A percentile compares a stretch with the other conserved stretches of the same genome.
These are phyloP conservation scores for Cyclostephanos invisitatus DNA, from an alignment of 108 stramenopile genomes.

Conservation along the genomic window DNA sequence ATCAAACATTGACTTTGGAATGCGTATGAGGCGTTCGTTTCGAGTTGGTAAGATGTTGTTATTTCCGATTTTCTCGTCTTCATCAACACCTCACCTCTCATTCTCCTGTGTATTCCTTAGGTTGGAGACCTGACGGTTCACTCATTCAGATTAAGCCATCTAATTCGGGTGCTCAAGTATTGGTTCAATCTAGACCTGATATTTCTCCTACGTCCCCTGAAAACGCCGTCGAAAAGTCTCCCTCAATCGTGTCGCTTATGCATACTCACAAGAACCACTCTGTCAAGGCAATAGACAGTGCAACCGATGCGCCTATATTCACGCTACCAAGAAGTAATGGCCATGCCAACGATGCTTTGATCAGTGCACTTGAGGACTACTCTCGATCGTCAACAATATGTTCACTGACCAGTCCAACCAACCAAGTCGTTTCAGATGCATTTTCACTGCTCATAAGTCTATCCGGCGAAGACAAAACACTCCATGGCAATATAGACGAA, in stretches of 20 bases:
- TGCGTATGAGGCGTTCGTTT: slow-evolving; percentile 80
- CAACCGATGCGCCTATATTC: slow-evolving; percentile 50
- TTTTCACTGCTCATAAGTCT: slow-evolving; percentile 40
- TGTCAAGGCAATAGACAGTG: slow-evolving; percentile 10
- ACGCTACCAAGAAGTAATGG: slow-evolving; percentile 19
- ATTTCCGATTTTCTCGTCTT: background rate
- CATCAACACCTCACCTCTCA: background rate
- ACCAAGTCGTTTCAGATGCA: slow-evolving; percentile 31
- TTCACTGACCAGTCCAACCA: slow-evolving; percentile 7
- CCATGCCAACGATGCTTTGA: slow-evolving; percentile 18
- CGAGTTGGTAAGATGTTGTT: slow-evolving; percentile 58
- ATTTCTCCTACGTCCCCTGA: slow-evolving; percentile 1
- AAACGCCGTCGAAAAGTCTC: slow-evolving; percentile 3
- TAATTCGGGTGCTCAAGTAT: slow-evolving; percentile 13
- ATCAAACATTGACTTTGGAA: slow-evolving; percentile 68
- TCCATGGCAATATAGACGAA: slow-evolving; percentile 6
- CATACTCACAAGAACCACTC: slow-evolving; percentile 55
- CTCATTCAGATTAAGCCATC: slow-evolving; percentile 42
- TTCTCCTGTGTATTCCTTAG: slow-evolving; percentile 10
- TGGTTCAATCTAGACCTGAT: slow-evolving; percentile 33
- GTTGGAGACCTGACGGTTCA: slow-evolving; percentile 81
- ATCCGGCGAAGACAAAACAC: slow-evolving; percentile 27
- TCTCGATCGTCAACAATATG: slow-evolving; percentile 10
- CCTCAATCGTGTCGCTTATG: slow-evolving; percentile 35
- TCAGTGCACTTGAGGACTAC: slow-evolving; percentile 36